A percentile compares a stretch with the other conserved stretches of the same genome.
Conservation (phyloP, 2,329 filamentous ascomycete species). For the Paecilomyces fulvus region DNA sequence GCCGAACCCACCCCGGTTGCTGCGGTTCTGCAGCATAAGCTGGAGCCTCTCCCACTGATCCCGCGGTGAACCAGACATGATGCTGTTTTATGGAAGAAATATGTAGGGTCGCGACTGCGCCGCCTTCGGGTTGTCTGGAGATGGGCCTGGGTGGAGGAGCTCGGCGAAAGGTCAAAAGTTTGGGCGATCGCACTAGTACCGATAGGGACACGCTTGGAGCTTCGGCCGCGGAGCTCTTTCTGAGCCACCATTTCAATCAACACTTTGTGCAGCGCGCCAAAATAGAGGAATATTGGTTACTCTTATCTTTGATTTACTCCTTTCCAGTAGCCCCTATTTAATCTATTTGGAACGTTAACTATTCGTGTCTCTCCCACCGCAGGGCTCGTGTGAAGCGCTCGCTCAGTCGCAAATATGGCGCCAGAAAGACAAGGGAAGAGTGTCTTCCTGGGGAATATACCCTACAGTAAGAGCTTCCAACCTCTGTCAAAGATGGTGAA, state of each 20-base stretch:
- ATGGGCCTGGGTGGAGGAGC: conserved; percentile 5
- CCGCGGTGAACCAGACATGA: conserved; percentile 48
- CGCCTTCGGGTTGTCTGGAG: neutral
- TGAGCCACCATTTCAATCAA: neutral
- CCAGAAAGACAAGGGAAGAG: conserved; percentile 38
- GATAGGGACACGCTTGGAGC: conserved; percentile 1
- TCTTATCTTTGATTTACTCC: neutral
- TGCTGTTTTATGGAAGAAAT: conserved; percentile 18
- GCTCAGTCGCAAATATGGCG: conserved; percentile 27
- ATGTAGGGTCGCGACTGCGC: conserved; percentile 9
- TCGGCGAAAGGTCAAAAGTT: conserved; percentile 16
- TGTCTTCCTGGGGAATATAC: conserved; percentile 49
- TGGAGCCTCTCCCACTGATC: conserved; percentile 60
- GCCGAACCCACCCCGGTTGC: conserved; percentile 41
- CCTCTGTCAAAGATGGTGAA: conserved; percentile 24
- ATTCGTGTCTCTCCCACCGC: neutral
- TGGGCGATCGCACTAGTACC: conserved; percentile 9
- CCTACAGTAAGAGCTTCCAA: conserved; percentile 68
- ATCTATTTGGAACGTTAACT: neutral
- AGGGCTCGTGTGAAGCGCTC: neutral
- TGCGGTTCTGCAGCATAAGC: conserved; percentile 49
- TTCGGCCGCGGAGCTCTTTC: neutral
- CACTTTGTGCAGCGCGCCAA: neutral
- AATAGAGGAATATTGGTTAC: conserved; percentile 1
- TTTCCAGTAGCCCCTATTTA: neutral